Evolutionary conservation across 2,329 filamentous ascomycete species (phyloP).

Genomic region (Plenodomus lindquistii): DNA sequence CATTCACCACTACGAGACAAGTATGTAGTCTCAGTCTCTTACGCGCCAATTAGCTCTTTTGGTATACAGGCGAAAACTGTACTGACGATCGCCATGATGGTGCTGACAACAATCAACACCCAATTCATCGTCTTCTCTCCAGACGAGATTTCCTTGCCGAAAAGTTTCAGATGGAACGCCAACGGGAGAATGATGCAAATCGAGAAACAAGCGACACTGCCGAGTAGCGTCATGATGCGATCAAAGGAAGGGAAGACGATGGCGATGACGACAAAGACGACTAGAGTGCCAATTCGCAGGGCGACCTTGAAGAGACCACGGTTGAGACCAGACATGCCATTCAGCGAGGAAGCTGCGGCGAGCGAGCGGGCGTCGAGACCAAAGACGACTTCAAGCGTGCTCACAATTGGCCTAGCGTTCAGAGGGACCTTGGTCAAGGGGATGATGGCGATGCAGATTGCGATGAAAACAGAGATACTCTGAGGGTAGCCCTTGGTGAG

Average conservation of each 20-base stretch:
- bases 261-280: constrained; percentile 76
- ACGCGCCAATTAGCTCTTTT: constrained; percentile 54
- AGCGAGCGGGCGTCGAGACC: constrained; percentile 68
- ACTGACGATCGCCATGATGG: constrained; percentile 71
- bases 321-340: constrained; percentile 60
- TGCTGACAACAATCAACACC: constrained; percentile 69
- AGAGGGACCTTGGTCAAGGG: constrained; percentile 94
- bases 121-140: constrained; percentile 70
- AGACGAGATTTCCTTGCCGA: constrained; percentile 69
- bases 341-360: constrained; percentile 52
- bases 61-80: constrained; percentile 90
- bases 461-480: constrained; percentile 75
- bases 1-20: not conserved
- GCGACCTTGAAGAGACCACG: constrained; percentile 62
- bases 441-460: constrained; percentile 86
- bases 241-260: constrained; percentile 79
- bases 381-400: constrained; percentile 78
- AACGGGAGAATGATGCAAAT: constrained; percentile 92
- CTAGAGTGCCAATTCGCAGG: constrained; percentile 67
- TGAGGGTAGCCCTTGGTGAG: constrained; percentile 73
- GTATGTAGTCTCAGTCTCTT: not conserved
- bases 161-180: constrained; percentile 88
- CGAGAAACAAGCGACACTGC: constrained; percentile 86
- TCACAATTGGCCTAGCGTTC: constrained; percentile 84
- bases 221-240: constrained; percentile 88